A percentile compares a stretch with the other conserved stretches of the same genome.
These are phyloP conservation scores for Crucibulum laeve DNA, from an alignment of 768 basidiomycete species.

Conservation along the genomic window DNA sequence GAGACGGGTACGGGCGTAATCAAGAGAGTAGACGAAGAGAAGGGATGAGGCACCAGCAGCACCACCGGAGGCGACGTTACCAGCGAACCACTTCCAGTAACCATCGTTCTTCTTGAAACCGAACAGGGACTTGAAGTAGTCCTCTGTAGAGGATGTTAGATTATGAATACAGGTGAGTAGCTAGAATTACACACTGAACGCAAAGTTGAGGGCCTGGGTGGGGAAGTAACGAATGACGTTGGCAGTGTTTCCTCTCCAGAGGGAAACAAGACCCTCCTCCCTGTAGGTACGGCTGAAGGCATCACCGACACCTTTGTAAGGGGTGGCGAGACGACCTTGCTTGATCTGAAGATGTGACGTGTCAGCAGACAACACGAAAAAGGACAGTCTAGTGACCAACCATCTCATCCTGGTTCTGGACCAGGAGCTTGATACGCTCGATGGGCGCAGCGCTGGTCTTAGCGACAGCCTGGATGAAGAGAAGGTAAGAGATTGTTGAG, in stretches of 20 bases:
- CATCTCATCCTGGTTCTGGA: conserved; percentile 99
- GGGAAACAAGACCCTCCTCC: conserved; percentile 91
- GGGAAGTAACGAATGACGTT: conserved; percentile 99
- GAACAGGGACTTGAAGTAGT: conserved; percentile 98
- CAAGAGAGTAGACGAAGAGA: conserved; percentile 99
- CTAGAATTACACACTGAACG: conserved; percentile 77
- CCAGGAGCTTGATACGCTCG: conserved; percentile 98
- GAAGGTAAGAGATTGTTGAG: conserved; percentile 13
- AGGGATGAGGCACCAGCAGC: conserved; percentile 98
- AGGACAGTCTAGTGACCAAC: conserved; percentile 30
- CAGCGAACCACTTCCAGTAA: conserved; percentile 98
- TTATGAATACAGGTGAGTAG: background rate
- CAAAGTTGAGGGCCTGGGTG: conserved; percentile 99
- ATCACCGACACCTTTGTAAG: conserved; percentile 95
- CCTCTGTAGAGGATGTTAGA: conserved; percentile 51
- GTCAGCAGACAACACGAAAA: conserved; percentile 18
- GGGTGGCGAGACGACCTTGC: conserved; percentile 93
- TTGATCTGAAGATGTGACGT: conserved; percentile 72
- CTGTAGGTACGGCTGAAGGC: conserved; percentile 89
- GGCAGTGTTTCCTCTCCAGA: conserved; percentile 99
- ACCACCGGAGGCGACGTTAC: conserved; percentile 98
- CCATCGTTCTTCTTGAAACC: conserved; percentile 98
- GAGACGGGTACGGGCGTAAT: conserved; percentile 99
- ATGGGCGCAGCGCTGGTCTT: conserved; percentile 99
- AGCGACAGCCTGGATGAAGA: conserved; percentile 74